Base-by-base conservation (phyloP, 768 basidiomycete genomes). In the Kwoniella mangroviensis region DNA sequence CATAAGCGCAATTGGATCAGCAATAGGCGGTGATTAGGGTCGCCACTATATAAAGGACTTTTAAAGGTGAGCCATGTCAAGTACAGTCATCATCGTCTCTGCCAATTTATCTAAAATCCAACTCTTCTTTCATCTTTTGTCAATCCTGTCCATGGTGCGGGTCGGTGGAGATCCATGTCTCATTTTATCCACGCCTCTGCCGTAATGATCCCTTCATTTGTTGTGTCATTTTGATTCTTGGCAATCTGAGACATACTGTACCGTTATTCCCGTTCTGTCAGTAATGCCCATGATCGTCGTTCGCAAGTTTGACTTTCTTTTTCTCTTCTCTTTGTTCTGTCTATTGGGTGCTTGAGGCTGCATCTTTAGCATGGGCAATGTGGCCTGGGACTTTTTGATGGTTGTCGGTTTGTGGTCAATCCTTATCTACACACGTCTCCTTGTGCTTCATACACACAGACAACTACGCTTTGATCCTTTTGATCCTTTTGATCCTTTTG, bases 381-480 rank as follows among this genome's bases (percentile, higher is more conserved):
- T 54, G 53, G 53, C 53, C 21, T 54, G n/a, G n/a, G 53, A n/a
- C 53, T 54, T 54, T 24, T 54, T 54, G 24, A 54, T 54, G n/a
- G 53, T 54, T 54, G 24, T 19, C 21, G n/a, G 53, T 54, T 24
- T 10, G 22, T 24, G 17, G 24, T 24, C 11, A n/a, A n/a, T 24
- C 11, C 24, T 19, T 22, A 54, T 22, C 15, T n/a, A 54, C 22
- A 54, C 53, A 54, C 21, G 12, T n/a, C 21, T 54, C 24, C 34
- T 34, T 34, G 6, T 34, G 34, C 34, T 34, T 34, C 34, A 34
- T 34, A 49, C 45, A 49, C 45, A 49, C 45, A 19, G 45, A 49
- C 45, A 49, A 17, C 45, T 19, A 15, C 45, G 19, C 45, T 49
- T 15, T 19, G 45, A 34, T 34, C 34, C 34, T 34, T 34, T 34